phyloP scores from a whole-genome alignment of 2,329 filamentous ascomycete species.

The Colletotrichum higginsianum region DNA sequence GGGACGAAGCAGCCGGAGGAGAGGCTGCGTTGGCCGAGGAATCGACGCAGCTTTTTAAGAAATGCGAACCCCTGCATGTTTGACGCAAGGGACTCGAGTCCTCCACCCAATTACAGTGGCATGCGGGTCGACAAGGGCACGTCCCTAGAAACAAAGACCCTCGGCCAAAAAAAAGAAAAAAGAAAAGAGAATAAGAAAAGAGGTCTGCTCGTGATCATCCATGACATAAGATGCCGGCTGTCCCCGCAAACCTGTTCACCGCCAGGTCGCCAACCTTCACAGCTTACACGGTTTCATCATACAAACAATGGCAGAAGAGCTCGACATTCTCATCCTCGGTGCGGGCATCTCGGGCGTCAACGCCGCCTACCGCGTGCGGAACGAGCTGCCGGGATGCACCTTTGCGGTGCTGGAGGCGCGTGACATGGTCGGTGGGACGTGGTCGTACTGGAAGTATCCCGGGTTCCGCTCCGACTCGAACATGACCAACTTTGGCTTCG shows the following conservation, averaged over 20 bases:
- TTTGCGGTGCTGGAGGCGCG: conserved; percentile 80
- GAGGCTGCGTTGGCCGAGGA: neutral
- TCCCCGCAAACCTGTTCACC: neutral
- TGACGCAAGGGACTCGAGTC: neutral
- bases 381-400: conserved; percentile 66
- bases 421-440: conserved; percentile 79
- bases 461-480: conserved; percentile 79
- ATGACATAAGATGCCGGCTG: neutral
- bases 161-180: conserved; percentile 29
- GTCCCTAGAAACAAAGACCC: conserved; percentile 28
- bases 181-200: neutral
- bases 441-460: conserved; percentile 84
- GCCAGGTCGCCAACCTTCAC: too few relatives aligned
- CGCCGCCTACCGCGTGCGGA: conserved; percentile 76
- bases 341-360: conserved; percentile 84
- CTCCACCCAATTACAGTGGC: conserved; percentile 1
- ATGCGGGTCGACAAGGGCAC: conserved; percentile 23
- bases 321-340: conserved; percentile 76
- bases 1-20: conserved; percentile 3
- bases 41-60: conserved; percentile 2
- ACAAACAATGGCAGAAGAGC: conserved; percentile 43
- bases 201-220: neutral
- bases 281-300: neutral
- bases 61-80: conserved; percentile 32
- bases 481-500: conserved; percentile 74